Evolutionary conservation across 345 rosid species (phyloP).

Genomic region (Sonneratia alba): DNA sequence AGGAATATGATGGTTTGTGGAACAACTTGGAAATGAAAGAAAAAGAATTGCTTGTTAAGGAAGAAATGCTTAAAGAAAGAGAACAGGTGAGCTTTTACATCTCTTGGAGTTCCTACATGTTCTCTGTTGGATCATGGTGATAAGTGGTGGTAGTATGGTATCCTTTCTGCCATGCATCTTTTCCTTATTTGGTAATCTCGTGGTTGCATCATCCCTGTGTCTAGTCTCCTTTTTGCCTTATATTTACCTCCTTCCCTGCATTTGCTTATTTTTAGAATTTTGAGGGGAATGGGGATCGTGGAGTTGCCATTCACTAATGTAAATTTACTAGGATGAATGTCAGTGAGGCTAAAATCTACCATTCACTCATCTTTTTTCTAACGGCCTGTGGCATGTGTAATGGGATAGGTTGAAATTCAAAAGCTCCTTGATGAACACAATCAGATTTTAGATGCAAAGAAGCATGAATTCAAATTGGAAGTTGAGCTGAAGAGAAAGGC

Average conservation of each 20-base stretch:
- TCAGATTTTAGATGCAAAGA: conserved; percentile 54
- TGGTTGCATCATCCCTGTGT: neutral
- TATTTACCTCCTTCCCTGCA: neutral
- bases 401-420: conserved; percentile 64
- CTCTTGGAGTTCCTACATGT: neutral
- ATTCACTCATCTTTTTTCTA: neutral
- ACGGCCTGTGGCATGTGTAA: neutral
- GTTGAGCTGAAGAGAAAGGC: conserved; percentile 67
- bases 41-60: conserved; percentile 42
- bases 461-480: conserved; percentile 67
- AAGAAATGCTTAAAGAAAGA: conserved; percentile 74
- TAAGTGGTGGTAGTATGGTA: too few relatives aligned
- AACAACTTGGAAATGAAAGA: conserved; percentile 61
- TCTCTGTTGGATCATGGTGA: too few relatives aligned
- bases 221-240: neutral
- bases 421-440: conserved; percentile 71
- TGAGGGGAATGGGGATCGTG: neutral
- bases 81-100: conserved; percentile 47
- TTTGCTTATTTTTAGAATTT: neutral
- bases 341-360: too few relatives aligned
- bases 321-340: neutral
- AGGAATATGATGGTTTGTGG: conserved; percentile 52
- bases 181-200: neutral
- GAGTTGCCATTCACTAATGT: neutral
- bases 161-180: neutral